Evolutionary conservation across 2,329 filamentous ascomycete species (phyloP).

Genomic region (Xylaria sp.): DNA sequence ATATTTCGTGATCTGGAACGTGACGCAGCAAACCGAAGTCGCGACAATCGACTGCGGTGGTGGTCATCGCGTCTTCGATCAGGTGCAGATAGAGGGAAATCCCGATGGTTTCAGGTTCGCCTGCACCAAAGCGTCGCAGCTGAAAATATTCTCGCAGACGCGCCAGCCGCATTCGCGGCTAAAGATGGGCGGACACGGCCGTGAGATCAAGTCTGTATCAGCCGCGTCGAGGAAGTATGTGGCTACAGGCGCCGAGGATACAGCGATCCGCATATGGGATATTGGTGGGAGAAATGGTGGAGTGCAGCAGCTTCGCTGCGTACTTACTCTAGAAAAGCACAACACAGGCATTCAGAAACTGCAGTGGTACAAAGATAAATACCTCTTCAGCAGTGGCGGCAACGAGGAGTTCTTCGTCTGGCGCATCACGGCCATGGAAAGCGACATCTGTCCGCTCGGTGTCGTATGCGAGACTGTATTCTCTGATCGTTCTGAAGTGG

Average conservation of each 20-base stretch:
- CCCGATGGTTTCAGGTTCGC: slow-evolving; percentile 64
- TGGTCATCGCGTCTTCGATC: slow-evolving; percentile 79
- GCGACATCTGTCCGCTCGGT: slow-evolving; percentile 61
- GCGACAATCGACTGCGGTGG: slow-evolving; percentile 84
- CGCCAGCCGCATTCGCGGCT: slow-evolving; percentile 60
- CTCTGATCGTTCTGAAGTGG: slow-evolving; percentile 60
- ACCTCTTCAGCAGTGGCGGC: slow-evolving; percentile 87
- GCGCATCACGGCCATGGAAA: slow-evolving; percentile 69
- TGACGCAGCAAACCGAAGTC: slow-evolving; percentile 74
- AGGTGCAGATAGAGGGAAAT: slow-evolving; percentile 47
- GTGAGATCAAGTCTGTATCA: slow-evolving; percentile 76
- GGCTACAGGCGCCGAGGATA: slow-evolving; percentile 80
- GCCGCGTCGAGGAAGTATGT: slow-evolving; percentile 55
- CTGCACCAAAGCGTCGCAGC: slow-evolving; percentile 76
- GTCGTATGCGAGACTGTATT: slow-evolving; percentile 68
- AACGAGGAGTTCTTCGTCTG: slow-evolving; percentile 92
- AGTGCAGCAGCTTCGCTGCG: slow-evolving; percentile 55
- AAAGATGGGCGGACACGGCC: slow-evolving; percentile 80
- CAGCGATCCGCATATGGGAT: slow-evolving; percentile 77
- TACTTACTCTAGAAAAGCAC: slow-evolving; percentile 79
- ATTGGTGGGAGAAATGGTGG: slow-evolving; percentile 48
- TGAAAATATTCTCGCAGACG: slow-evolving; percentile 60
- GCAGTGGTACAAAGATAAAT: slow-evolving; percentile 76
- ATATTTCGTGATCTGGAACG: slow-evolving; percentile 84
- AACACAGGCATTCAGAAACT: slow-evolving; percentile 85